These are phyloP conservation scores for Dactylellina leptospora DNA, from an alignment of 2,329 filamentous ascomycete species.

Conservation along the genomic window DNA sequence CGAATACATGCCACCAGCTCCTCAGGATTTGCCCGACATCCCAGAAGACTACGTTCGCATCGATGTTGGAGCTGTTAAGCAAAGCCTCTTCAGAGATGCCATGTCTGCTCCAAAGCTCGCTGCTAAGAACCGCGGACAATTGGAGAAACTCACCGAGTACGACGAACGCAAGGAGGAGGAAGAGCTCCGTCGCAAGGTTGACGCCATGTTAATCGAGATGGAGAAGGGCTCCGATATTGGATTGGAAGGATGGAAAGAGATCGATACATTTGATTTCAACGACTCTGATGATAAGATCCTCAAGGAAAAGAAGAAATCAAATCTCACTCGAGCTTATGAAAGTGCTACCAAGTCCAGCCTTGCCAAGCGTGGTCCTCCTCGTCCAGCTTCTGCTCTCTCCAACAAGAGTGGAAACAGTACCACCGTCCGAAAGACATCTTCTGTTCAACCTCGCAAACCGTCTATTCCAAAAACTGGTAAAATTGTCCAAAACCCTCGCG, in stretches of 20 bases:
- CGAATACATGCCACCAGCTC: conserved; percentile 82
- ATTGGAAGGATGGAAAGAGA: conserved; percentile 4
- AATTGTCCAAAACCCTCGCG: conserved; percentile 7
- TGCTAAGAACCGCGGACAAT: conserved; percentile 16
- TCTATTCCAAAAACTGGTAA: neutral
- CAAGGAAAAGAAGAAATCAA: conserved; percentile 3
- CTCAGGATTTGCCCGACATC: conserved; percentile 69
- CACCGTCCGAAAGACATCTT: conserved; percentile 1
- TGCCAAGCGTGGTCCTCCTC: conserved; percentile 22
- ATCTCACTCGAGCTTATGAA: neutral
- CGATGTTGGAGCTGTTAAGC: conserved; percentile 69
- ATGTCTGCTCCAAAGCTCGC: conserved; percentile 59
- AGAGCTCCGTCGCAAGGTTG: conserved; percentile 18
- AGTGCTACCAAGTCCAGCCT: conserved; percentile 35
- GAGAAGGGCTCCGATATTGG: conserved; percentile 9
- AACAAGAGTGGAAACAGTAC: conserved; percentile 9
- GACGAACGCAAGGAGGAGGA: conserved; percentile 34
- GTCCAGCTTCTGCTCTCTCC: conserved; percentile 29
- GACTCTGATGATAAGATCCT: neutral
- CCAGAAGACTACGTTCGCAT: conserved; percentile 73
- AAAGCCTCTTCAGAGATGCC: conserved; percentile 71
- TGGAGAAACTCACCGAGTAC: conserved; percentile 30
- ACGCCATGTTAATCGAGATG: conserved; percentile 31
- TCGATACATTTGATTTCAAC: conserved; percentile 5
- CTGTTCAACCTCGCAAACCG: neutral